phyloP scores from a whole-genome alignment of 2,329 filamentous ascomycete genomes.

The Ascocoryne sarcoides region DNA sequence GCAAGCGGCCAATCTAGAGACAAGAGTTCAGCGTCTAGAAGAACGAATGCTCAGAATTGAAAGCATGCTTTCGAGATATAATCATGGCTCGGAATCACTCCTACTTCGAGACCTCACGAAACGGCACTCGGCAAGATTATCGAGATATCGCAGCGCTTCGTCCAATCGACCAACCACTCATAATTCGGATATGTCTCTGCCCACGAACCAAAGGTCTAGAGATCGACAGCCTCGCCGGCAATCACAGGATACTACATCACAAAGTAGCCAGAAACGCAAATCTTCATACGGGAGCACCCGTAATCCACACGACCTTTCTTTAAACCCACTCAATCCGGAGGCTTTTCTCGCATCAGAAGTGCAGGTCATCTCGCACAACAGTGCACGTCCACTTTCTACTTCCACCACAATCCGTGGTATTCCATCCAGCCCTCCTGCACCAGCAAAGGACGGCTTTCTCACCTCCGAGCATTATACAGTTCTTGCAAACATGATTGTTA shows the following conservation, averaged over 20 bases:
- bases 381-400: constrained; percentile 24
- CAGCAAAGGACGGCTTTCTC: constrained; percentile 21
- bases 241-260: constrained; percentile 5
- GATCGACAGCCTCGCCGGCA: constrained; percentile 11
- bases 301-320: constrained; percentile 18
- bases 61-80: constrained; percentile 11
- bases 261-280: constrained; percentile 13
- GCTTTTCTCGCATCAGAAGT: constrained; percentile 1
- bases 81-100: not conserved
- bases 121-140: constrained; percentile 6
- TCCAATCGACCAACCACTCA: constrained; percentile 15
- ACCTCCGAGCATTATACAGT: constrained; percentile 40
- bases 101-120: constrained; percentile 21
- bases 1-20: constrained; percentile 44
- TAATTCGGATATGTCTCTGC: constrained; percentile 21
- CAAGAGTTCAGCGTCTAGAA: constrained; percentile 44
- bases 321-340: constrained; percentile 14
- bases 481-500: constrained; percentile 44
- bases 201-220: constrained; percentile 12
- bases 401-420: constrained; percentile 26
- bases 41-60: constrained; percentile 44
- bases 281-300: constrained; percentile 20
- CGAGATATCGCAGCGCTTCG: constrained; percentile 12
- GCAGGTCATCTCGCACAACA: constrained; percentile 1
- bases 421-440: constrained; percentile 22